Evolutionary conservation across 148 eudicot genomes (phyloP), one percentile per base, ranked within the genome.

Genomic region (Oxyria digyna): DNA sequence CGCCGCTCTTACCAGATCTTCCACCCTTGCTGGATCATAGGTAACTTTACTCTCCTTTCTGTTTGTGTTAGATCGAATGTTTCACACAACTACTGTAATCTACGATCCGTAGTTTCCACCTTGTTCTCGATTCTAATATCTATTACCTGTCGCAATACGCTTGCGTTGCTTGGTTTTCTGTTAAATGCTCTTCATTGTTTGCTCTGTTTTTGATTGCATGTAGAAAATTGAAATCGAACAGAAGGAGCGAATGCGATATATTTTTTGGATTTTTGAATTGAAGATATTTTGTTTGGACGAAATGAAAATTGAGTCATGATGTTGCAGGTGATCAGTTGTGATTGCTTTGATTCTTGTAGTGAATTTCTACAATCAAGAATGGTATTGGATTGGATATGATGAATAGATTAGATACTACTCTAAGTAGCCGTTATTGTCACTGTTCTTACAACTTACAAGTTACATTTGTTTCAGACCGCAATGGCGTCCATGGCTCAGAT

Each of bases 401-500:
- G n/a, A 15, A 13, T n/a, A 46, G 52, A 8, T 46, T 46, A 17
- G 6, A 6, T 7, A 6, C 9, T n/a, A n/a, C n/a, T n/a, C n/a
- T n/a, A n/a, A n/a, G n/a, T n/a, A n/a, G 18, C 18, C 1, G 9
- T 46, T 46, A 18, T 18, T 46, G 23, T 46, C 52, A 17, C n/a
- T 46, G 52, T 46, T 46, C 23, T 45, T 45, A 45, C 4, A 13
- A 45, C 21, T 46, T 46, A n/a, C 18, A 18, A 46, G 17, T 35
- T 59, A 3, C 37, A 15, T 13, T 27, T 27, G 65, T 29, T 57
- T 57, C 13, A 26, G 57, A 69, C 20, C 71, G 10, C 52, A 37
- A 83, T 79, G 85, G 75, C 82, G 38, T 69, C 87, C 31, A 74
- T 83, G 74, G 70, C 91, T 62, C 93, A 85, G 75, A 83, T 87